These are phyloP conservation scores for Melanomma pulvis-pyrius DNA, from an alignment of 495 filamentous ascomycete genomes.

Conservation along the genomic window DNA sequence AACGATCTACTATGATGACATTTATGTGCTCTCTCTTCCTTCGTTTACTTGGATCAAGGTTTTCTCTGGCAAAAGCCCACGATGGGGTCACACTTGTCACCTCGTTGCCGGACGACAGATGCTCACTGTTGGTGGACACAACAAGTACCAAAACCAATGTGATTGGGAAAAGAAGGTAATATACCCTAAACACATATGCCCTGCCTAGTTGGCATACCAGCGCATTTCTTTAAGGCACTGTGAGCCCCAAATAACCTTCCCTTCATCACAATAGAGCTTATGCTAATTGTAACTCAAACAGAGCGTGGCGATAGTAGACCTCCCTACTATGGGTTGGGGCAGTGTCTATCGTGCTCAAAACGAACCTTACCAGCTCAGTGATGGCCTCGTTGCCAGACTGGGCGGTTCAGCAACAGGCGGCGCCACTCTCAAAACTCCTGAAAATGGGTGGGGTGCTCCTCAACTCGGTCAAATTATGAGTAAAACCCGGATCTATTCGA, in stretches of 20 bases:
- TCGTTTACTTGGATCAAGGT: slow-evolving; percentile 76
- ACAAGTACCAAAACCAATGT: slow-evolving; percentile 36
- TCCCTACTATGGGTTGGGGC: slow-evolving; percentile 44
- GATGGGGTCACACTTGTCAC: slow-evolving; percentile 49
- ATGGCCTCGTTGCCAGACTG: not conserved
- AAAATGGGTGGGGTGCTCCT: not conserved
- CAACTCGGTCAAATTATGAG: slow-evolving; percentile 3
- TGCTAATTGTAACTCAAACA: too few relatives aligned
- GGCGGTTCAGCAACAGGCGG: slow-evolving; percentile 11
- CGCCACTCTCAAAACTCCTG: slow-evolving; percentile 10
- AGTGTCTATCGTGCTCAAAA: slow-evolving; percentile 40
- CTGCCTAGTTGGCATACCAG: too few relatives aligned
- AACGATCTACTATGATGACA: slow-evolving; percentile 59
- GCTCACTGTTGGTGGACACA: slow-evolving; percentile 48
- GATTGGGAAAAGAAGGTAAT: slow-evolving; percentile 50
- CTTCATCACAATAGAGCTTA: too few relatives aligned
- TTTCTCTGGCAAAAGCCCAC: slow-evolving; percentile 43
- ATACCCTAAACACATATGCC: too few relatives aligned
- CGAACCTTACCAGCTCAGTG: slow-evolving; percentile 39
- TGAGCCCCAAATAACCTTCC: too few relatives aligned
- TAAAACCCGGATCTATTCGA: slow-evolving; percentile 1
- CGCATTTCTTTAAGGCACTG: too few relatives aligned
- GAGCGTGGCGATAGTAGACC: slow-evolving; percentile 44
- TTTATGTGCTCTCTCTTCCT: slow-evolving; percentile 74
- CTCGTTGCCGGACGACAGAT: slow-evolving; percentile 44